phyloP scores from a whole-genome alignment of 257 asterid genomes.

The Nicotiana sylvestris region DNA sequence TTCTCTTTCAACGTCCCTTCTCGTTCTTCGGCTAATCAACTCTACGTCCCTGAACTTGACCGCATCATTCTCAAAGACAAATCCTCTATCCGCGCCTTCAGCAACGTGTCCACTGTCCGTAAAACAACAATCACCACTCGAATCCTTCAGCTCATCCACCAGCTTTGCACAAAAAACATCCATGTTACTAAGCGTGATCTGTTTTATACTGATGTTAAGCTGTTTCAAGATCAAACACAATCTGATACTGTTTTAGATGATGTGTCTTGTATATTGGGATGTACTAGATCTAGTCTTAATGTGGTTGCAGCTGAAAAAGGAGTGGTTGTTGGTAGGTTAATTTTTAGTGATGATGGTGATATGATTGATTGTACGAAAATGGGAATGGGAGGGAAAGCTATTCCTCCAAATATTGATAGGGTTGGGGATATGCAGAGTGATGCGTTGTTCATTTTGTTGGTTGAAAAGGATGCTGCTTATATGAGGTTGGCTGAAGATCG shows the following conservation, averaged over 20 bases:
- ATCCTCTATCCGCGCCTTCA: conserved; percentile 61
- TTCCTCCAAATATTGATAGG: conserved; percentile 83
- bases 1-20: conserved; percentile 78
- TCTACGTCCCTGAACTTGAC: conserved; percentile 84
- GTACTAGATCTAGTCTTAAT: conserved; percentile 81
- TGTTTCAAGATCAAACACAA: conserved; percentile 73
- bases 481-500: conserved; percentile 81
- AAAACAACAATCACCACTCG: conserved; percentile 75
- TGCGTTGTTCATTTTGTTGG: conserved; percentile 70
- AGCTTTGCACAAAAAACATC: conserved; percentile 61
- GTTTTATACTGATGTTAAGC: conserved; percentile 83
- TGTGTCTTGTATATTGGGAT: conserved; percentile 71
- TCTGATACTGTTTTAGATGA: conserved; percentile 79
- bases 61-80: conserved; percentile 81
- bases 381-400: conserved; percentile 96
- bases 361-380: conserved; percentile 85
- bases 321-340: conserved; percentile 77
- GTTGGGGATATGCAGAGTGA: conserved; percentile 95
- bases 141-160: conserved; percentile 75
- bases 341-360: conserved; percentile 76
- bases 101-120: conserved; percentile 71
- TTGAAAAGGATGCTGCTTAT: conserved; percentile 88
- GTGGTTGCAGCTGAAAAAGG: conserved; percentile 83
- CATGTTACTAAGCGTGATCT: conserved; percentile 93
- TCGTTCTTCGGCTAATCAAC: conserved; percentile 79